phyloP scores from a whole-genome alignment of 495 filamentous ascomycete genomes.

The Beverwykella pulmonaria region DNA sequence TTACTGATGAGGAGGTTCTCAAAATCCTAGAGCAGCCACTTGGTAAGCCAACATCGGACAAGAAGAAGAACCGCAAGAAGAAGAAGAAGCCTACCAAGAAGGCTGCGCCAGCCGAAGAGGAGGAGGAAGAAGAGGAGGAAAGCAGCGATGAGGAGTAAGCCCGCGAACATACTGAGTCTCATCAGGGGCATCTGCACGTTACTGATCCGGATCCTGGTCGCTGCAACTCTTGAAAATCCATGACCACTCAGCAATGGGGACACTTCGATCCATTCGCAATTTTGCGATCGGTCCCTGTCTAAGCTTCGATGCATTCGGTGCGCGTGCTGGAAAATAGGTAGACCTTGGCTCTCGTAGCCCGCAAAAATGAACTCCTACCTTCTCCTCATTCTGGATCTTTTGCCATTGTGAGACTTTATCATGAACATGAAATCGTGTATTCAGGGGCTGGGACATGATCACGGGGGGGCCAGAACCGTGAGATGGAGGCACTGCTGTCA shows the following conservation, averaged over 20 bases:
- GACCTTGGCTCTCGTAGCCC: conserved; percentile 20
- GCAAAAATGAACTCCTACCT: conserved; percentile 9
- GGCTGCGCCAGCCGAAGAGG: conserved; percentile 50
- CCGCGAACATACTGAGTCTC: conserved; percentile 11
- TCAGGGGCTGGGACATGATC: conserved; percentile 14
- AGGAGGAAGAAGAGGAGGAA: conserved; percentile 53
- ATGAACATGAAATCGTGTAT: background rate
- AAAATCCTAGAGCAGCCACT: conserved; percentile 89
- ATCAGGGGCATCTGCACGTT: background rate
- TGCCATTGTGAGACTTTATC: background rate
- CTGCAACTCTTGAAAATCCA: background rate
- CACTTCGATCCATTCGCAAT: background rate
- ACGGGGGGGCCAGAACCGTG: background rate
- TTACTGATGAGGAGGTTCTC: conserved; percentile 90
- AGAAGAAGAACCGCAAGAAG: conserved; percentile 84
- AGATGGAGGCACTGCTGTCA: background rate
- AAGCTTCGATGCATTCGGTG: conserved; percentile 8
- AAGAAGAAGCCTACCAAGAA: conserved; percentile 80
- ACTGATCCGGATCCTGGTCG: background rate
- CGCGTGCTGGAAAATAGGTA: background rate
- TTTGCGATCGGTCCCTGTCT: background rate
- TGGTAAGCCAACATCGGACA: conserved; percentile 71
- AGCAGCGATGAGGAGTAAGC: conserved; percentile 62
- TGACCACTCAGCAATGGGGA: background rate
- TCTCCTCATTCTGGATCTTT: background rate